Conservation (phyloP, 2,329 filamentous ascomycete genomes). For the Gaeumannomyces tritici region DNA sequence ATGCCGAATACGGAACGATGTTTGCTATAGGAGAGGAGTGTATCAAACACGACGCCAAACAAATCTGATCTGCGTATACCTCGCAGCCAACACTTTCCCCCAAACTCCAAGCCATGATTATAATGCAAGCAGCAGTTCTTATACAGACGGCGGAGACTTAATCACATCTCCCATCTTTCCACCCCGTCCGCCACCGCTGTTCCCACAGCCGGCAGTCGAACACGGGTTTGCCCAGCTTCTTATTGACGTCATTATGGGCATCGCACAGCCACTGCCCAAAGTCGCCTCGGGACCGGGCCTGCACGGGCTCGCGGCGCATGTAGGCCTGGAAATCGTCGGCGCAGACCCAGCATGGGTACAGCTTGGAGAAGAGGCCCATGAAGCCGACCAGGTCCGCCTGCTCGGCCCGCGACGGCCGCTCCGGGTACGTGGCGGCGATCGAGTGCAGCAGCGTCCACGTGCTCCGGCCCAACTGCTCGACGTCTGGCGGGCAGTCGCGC, state of each 20-base stretch:
- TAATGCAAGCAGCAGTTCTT: background rate
- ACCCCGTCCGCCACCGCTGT: constrained; percentile 89
- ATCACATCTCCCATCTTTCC: constrained; percentile 59
- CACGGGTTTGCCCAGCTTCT: constrained; percentile 77
- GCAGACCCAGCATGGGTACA: constrained; percentile 95
- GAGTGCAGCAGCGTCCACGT: constrained; percentile 93
- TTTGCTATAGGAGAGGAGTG: background rate
- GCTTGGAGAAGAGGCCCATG: constrained; percentile 66
- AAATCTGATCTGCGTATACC: background rate
- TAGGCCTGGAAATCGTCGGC: constrained; percentile 84
- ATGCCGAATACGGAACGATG: background rate
- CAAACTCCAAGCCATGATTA: background rate
- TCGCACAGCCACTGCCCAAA: constrained; percentile 79
- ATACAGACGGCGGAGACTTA: constrained; percentile 15
- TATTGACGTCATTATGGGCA: constrained; percentile 80
- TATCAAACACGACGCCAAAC: background rate
- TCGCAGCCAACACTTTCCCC: background rate
- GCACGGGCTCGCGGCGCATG: constrained; percentile 62
- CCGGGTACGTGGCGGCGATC: constrained; percentile 80
- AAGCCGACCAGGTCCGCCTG: constrained; percentile 73
- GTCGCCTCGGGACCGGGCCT: constrained; percentile 49
- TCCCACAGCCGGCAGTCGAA: constrained; percentile 92
- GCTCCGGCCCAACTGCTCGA: constrained; percentile 74
- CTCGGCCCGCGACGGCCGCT: constrained; percentile 53
- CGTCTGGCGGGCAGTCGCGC: constrained; percentile 78